A percentile compares a stretch with the other conserved stretches of the same genome.
These are phyloP conservation scores for Aegilops sharonensis DNA, from an alignment of 176 grass and related monocot species.

Conservation along the genomic window DNA sequence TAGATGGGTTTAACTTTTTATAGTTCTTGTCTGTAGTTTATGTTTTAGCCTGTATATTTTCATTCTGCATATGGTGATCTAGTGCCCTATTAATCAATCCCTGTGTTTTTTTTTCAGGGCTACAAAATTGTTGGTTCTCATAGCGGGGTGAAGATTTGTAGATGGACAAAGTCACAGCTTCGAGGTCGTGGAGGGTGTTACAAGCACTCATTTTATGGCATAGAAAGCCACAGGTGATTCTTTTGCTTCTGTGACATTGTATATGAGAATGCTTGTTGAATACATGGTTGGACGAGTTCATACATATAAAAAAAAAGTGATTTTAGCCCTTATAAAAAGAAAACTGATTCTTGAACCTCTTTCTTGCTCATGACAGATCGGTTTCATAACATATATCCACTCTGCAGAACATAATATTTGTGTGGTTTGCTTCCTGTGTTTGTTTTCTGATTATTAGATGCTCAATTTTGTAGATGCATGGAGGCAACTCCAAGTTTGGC, in stretches of 20 bases:
- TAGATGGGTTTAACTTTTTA: neutral
- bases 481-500: slow-evolving; percentile 98
- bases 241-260: neutral
- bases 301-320: neutral
- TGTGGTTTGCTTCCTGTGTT: neutral
- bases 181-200: slow-evolving; percentile 97
- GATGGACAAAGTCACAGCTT: slow-evolving; percentile 96
- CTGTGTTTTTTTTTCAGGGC: slow-evolving; percentile 52
- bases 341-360: too few relatives aligned
- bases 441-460: slow-evolving; percentile 5
- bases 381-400: neutral
- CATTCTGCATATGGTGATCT: neutral
- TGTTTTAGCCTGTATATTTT: neutral
- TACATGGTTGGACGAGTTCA: neutral
- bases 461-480: slow-evolving; percentile 77
- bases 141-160: slow-evolving; percentile 97
- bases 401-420: neutral
- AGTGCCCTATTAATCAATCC: neutral
- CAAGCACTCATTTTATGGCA: slow-evolving; percentile 98
- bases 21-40: neutral
- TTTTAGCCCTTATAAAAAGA: too few relatives aligned
- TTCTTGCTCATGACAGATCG: too few relatives aligned
- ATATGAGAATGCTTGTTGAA: neutral
- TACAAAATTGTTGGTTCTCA: slow-evolving; percentile 99
- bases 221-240: slow-evolving; percentile 90